These are phyloP conservation scores for Aspergillus transmontanensis DNA, from an alignment of 2,329 filamentous ascomycete species.

Conservation along the genomic window DNA sequence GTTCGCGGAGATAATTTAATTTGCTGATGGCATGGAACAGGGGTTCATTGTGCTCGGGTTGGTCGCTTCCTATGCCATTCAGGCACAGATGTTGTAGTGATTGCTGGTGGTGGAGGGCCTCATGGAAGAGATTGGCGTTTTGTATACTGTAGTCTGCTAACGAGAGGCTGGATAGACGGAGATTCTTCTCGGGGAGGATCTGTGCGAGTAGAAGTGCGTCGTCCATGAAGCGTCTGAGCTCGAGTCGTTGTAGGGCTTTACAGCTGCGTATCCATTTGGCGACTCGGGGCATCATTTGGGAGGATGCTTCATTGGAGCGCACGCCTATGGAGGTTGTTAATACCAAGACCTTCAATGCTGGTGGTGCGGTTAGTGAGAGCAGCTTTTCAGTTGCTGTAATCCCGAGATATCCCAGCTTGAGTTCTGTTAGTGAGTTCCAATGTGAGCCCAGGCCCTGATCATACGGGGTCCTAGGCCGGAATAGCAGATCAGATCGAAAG, in stretches of 20 bases:
- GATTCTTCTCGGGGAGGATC: conserved; percentile 26
- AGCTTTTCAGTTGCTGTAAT: conserved; percentile 49
- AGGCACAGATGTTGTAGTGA: conserved; percentile 33
- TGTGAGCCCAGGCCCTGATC: conserved; percentile 58
- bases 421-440: conserved; percentile 55
- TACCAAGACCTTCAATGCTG: conserved; percentile 51
- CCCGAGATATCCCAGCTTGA: conserved; percentile 54
- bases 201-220: conserved; percentile 45
- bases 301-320: conserved; percentile 52
- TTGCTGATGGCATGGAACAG: conserved; percentile 33
- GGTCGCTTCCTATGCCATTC: conserved; percentile 32
- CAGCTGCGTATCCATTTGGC: conserved; percentile 60
- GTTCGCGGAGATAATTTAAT: conserved; percentile 32
- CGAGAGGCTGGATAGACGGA: conserved; percentile 32
- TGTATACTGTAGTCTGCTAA: conserved; percentile 32
- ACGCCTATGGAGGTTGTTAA: conserved; percentile 50
- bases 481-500: conserved; percentile 61
- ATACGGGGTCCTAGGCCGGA: conserved; percentile 59
- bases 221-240: conserved; percentile 54
- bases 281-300: conserved; percentile 55
- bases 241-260: conserved; percentile 52
- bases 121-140: conserved; percentile 28
- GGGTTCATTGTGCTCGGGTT: conserved; percentile 27
- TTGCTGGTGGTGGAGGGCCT: conserved; percentile 29
- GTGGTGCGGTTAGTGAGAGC: conserved; percentile 21